These are phyloP conservation scores for Sphagnurus paluster DNA, from an alignment of 1,284 basidiomycete species.

Conservation along the genomic window DNA sequence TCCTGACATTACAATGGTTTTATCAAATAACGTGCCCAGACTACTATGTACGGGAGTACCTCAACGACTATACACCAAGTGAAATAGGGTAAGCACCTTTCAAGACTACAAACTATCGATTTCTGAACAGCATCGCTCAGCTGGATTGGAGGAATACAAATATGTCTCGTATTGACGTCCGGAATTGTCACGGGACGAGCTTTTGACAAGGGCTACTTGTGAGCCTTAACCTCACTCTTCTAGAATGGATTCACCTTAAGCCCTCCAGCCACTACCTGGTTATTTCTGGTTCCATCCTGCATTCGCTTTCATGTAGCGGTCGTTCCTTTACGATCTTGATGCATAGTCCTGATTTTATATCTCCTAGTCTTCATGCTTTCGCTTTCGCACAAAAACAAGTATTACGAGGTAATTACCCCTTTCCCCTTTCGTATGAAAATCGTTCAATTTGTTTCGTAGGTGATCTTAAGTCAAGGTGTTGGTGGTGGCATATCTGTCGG, in stretches of 20 bases:
- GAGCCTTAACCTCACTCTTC: constrained; percentile 11
- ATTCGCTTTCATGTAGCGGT: constrained; percentile 29
- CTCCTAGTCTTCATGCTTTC: constrained; percentile 39
- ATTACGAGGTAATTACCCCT: constrained; percentile 36
- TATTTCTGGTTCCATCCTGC: constrained; percentile 30
- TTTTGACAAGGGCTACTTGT: constrained; percentile 45
- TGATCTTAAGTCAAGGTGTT: constrained; percentile 12
- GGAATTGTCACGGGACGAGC: constrained; percentile 35
- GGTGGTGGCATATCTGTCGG: constrained; percentile 10
- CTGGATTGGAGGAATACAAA: constrained; percentile 44
- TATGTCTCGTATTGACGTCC: constrained; percentile 36
- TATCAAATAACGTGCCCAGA: too few relatives aligned
- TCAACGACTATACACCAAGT: constrained; percentile 12
- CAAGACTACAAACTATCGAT: not conserved
- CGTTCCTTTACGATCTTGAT: constrained; percentile 7
- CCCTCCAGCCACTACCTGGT: constrained; percentile 31
- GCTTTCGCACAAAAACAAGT: constrained; percentile 33
- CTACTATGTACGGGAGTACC: constrained; percentile 14
- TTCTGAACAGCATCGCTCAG: constrained; percentile 22
- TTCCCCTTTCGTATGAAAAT: not conserved
- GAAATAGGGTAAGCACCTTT: constrained; percentile 13
- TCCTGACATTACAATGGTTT: too few relatives aligned
- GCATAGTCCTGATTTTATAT: constrained; percentile 17
- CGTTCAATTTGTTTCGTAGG: not conserved
- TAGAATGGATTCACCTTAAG: not conserved